These are phyloP conservation scores for Serendipita sp. DNA, from an alignment of 768 basidiomycete species.

Conservation along the genomic window DNA sequence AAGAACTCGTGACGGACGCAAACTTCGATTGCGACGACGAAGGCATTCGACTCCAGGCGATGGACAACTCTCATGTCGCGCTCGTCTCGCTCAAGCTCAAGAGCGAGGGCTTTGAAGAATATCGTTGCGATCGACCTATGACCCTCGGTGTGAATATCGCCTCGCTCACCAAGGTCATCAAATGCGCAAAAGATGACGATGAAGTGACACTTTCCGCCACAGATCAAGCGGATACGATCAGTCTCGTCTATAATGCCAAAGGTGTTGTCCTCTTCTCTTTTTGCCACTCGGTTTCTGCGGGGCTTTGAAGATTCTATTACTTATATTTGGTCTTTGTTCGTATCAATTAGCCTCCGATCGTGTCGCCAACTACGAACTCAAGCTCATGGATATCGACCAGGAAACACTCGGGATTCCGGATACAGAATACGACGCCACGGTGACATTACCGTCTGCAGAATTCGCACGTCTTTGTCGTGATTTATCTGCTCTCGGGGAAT, in stretches of 20 bases:
- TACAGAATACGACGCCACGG: conserved; percentile 88
- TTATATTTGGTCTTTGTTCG: not conserved
- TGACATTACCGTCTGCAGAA: conserved; percentile 72
- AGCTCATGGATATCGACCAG: conserved; percentile 97
- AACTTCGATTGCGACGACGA: conserved; percentile 97
- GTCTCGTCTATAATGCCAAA: conserved; percentile 77
- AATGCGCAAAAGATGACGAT: conserved; percentile 95
- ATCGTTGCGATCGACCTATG: conserved; percentile 91
- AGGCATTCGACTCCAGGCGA: conserved; percentile 88
- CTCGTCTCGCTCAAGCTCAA: conserved; percentile 79
- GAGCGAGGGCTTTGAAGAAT: conserved; percentile 63
- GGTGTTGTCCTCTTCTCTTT: conserved; percentile 27
- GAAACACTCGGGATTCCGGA: conserved; percentile 93
- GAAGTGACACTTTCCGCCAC: conserved; percentile 76
- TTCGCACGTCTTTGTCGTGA: conserved; percentile 90
- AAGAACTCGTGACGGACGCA: conserved; percentile 92
- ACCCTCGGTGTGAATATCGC: conserved; percentile 75
- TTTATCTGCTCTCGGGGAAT: conserved; percentile 77
- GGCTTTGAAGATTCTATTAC: not conserved
- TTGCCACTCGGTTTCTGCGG: not conserved
- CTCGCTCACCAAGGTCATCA: conserved; percentile 85
- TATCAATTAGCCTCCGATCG: conserved; percentile 57
- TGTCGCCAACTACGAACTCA: conserved; percentile 96
- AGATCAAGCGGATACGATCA: conserved; percentile 79
- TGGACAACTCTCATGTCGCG: conserved; percentile 99